A percentile compares a stretch with the other conserved stretches of the same genome.
Conservation (phyloP, 2,329 filamentous ascomycete genomes). For the Sarocladiaceae sp. region DNA sequence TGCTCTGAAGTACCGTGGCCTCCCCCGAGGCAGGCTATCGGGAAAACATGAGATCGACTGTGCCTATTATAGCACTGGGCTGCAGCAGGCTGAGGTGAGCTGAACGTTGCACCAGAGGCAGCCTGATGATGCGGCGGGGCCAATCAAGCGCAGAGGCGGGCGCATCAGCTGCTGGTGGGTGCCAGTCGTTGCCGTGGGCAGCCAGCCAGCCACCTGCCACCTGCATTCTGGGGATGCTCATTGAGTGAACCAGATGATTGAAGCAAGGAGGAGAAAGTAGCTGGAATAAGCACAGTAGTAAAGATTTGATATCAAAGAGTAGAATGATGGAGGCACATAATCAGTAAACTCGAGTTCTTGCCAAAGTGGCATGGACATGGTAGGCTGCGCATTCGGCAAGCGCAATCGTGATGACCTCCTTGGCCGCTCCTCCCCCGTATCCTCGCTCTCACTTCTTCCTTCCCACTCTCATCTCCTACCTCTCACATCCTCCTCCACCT, state of each 20-base stretch:
- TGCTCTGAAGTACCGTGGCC: neutral
- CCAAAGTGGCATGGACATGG: too few species aligned
- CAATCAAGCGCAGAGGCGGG: constrained; percentile 8
- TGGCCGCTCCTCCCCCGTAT: neutral
- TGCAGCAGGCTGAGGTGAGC: constrained; percentile 4
- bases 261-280: too few species aligned
- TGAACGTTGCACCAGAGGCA: neutral
- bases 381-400: too few species aligned
- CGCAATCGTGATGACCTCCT: constrained; percentile 8
- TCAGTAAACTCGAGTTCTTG: too few species aligned
- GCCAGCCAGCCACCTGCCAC: constrained; percentile 7
- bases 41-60: too few species aligned
- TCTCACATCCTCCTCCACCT: neutral
- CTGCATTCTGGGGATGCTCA: neutral
- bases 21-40: too few species aligned
- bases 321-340: too few species aligned
- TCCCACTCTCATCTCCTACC: constrained; percentile 8
- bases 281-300: too few species aligned
- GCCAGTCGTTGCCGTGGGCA: constrained; percentile 7
- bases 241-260: too few species aligned
- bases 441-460: constrained; percentile 10
- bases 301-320: too few species aligned
- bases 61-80: constrained; percentile 7
- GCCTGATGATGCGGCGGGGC: constrained; percentile 1
- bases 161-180: constrained; percentile 1